phyloP scores from a whole-genome alignment of 1,284 basidiomycete species.

The Phellopilus nigrolimitatus region DNA sequence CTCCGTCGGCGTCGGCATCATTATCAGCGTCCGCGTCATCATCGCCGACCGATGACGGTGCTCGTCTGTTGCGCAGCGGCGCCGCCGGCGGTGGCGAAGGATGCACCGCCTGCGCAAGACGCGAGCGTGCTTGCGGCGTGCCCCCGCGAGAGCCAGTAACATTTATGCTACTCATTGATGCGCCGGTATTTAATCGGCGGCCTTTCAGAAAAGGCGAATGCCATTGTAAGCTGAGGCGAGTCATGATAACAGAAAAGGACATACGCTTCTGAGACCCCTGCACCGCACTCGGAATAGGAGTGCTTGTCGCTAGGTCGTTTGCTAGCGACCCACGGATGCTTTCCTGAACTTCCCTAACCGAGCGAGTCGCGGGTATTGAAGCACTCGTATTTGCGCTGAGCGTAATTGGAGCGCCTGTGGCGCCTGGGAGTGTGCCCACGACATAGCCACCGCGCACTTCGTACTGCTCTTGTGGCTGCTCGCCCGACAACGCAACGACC shows the following conservation, averaged over 20 bases:
- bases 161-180: slow-evolving; percentile 8
- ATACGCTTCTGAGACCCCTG: slow-evolving; percentile 11
- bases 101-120: slow-evolving; percentile 14
- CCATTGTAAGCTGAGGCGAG: neutral
- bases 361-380: slow-evolving; percentile 1
- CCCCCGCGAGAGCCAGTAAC: slow-evolving; percentile 12
- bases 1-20: slow-evolving; percentile 42
- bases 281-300: neutral
- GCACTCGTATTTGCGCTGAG: slow-evolving; percentile 8
- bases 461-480: slow-evolving; percentile 11
- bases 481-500: slow-evolving; percentile 16
- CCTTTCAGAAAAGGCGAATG: slow-evolving; percentile 1
- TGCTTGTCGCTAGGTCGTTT: slow-evolving; percentile 6
- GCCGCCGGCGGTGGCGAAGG: slow-evolving; percentile 12
- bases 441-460: slow-evolving; percentile 19
- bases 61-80: slow-evolving; percentile 1
- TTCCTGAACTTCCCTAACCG: slow-evolving; percentile 15
- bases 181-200: slow-evolving; percentile 16
- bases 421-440: slow-evolving; percentile 16
- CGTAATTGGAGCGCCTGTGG: slow-evolving; percentile 9
- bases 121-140: slow-evolving; percentile 18
- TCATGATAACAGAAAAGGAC: neutral
- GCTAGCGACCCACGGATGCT: slow-evolving; percentile 4
- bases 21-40: slow-evolving; percentile 43
- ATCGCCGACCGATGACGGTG: slow-evolving; percentile 27